Percentiles rank a stretch among this genome's conserved stretches.
These are phyloP conservation scores for Yarrowia sp. DNA, from an alignment of 805 yeast species.

Conservation along the genomic window DNA sequence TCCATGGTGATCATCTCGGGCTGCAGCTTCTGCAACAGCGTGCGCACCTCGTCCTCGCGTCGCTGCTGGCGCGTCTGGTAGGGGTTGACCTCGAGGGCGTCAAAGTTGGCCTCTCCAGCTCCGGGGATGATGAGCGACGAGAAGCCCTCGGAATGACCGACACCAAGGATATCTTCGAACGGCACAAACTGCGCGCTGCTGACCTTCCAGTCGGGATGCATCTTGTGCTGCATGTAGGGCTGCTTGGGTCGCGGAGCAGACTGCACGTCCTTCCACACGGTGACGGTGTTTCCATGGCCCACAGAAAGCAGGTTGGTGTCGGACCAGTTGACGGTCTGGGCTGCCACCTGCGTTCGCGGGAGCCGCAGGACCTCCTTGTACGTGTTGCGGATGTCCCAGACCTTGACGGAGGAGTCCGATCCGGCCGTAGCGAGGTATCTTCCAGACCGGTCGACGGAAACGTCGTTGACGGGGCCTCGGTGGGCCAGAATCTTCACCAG, in stretches of 20 bases:
- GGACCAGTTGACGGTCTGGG: slow-evolving; percentile 71
- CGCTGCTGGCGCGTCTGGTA: slow-evolving; percentile 88
- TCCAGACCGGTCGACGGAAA: slow-evolving; percentile 89
- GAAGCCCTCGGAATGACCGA: slow-evolving; percentile 76
- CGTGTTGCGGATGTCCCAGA: slow-evolving; percentile 91
- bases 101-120: slow-evolving; percentile 96
- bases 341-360: slow-evolving; percentile 80
- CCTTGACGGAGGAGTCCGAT: slow-evolving; percentile 75
- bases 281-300: slow-evolving; percentile 95
- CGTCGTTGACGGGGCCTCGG: slow-evolving; percentile 81
- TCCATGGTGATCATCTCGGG: slow-evolving; percentile 92
- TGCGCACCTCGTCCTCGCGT: slow-evolving; percentile 86
- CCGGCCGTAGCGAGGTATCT: slow-evolving; percentile 92
- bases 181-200: slow-evolving; percentile 77
- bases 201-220: slow-evolving; percentile 73
- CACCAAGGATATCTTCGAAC: slow-evolving; percentile 92
- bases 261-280: slow-evolving; percentile 82
- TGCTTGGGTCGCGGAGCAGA: slow-evolving; percentile 43
- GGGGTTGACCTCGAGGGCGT: slow-evolving; percentile 90
- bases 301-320: slow-evolving; percentile 84
- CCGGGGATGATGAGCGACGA: slow-evolving; percentile 93
- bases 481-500: slow-evolving; percentile 76
- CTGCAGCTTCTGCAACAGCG: slow-evolving; percentile 78
- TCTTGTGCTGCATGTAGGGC: slow-evolving; percentile 84
- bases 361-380: slow-evolving; percentile 64